Evolutionary conservation across 257 asterid species (phyloP).

Genomic region (Petunia secreta): DNA sequence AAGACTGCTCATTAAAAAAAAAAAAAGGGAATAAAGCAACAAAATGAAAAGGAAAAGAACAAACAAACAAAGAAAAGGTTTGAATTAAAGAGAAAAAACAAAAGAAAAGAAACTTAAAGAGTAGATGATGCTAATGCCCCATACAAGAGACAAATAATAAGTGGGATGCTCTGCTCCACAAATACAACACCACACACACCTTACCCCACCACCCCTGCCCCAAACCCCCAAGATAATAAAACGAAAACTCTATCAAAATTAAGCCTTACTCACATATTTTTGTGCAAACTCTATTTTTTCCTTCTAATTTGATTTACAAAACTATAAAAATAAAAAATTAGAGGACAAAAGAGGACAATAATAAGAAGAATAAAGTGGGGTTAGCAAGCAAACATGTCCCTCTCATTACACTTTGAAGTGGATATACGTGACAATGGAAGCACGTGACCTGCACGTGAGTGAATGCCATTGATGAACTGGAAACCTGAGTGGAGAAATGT

Average conservation of each 20-base stretch:
- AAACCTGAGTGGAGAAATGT: background rate
- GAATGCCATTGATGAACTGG: conserved; percentile 2
- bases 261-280: conserved; percentile 29
- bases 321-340: background rate
- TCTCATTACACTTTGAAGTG: background rate
- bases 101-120: conserved; percentile 36
- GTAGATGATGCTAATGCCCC: conserved; percentile 26
- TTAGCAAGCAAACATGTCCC: background rate
- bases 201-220: too few species aligned
- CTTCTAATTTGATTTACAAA: conserved; percentile 18
- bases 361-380: background rate
- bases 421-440: background rate
- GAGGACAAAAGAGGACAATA: background rate
- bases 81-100: conserved; percentile 37
- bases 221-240: background rate
- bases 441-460: conserved; percentile 27
- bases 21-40: conserved; percentile 55
- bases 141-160: conserved; percentile 41
- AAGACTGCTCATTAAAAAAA: conserved; percentile 25
- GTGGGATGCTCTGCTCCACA: conserved; percentile 45
- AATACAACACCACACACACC: background rate
- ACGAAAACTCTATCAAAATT: background rate
- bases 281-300: conserved; percentile 27
- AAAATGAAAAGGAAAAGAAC: conserved; percentile 41
- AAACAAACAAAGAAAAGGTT: conserved; percentile 41